A percentile compares a stretch with the other conserved stretches of the same genome.
Evolutionary conservation across 345 rosid genomes (phyloP).

Genomic region (Clarkia xantiana): DNA sequence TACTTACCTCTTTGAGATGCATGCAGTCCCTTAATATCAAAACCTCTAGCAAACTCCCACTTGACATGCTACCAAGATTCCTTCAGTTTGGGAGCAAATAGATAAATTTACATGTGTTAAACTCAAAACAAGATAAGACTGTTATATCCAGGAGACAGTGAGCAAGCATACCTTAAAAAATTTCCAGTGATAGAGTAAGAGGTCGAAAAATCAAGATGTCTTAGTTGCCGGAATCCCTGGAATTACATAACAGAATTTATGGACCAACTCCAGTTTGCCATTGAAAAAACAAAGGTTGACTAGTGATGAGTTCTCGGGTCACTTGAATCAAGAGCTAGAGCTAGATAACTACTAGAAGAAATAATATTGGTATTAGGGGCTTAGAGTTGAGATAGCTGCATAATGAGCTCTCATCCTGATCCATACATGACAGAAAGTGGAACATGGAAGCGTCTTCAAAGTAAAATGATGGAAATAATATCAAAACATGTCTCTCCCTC

Average conservation of each 20-base stretch:
- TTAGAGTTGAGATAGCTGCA: too few species aligned
- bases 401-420: too few species aligned
- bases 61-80: slow-evolving; percentile 45
- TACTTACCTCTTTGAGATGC: slow-evolving; percentile 58
- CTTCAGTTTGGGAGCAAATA: slow-evolving; percentile 6
- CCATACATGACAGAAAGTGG: too few species aligned
- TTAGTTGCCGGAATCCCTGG: slow-evolving; percentile 55
- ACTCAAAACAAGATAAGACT: background rate
- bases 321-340: too few species aligned
- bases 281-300: background rate
- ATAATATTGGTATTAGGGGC: too few species aligned
- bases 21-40: slow-evolving; percentile 65
- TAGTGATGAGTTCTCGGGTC: background rate
- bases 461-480: too few species aligned
- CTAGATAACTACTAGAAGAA: too few species aligned
- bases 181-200: slow-evolving; percentile 56
- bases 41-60: slow-evolving; percentile 49
- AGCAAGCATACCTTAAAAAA: slow-evolving; percentile 48
- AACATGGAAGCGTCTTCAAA: too few species aligned
- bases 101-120: background rate
- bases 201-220: slow-evolving; percentile 61
- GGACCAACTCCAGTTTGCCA: background rate
- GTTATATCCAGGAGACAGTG: background rate
- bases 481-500: too few species aligned
- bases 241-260: background rate